Base-by-base conservation (phyloP, 2,329 filamentous ascomycete genomes). In the Sporothrix variecibatus region DNA sequence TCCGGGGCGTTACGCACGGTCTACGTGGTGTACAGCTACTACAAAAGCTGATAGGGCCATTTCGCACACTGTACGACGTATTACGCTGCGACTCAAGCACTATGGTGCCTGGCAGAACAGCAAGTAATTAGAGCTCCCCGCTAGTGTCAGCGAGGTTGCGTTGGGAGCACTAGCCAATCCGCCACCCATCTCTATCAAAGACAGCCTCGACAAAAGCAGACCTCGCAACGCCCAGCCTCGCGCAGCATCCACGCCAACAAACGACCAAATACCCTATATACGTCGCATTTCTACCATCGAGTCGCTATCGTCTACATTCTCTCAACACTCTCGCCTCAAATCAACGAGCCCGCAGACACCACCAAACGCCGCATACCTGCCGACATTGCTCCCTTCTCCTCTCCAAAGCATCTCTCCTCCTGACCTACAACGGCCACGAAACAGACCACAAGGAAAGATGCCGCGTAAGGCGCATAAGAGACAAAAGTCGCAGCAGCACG, bases 401-500 rank as follows among this genome's bases (percentile, higher is more conserved):
- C 38, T 67, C 38, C 62, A 28, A 28, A 20, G 12, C n/a, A 46
- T 46, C 8, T 67, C 12, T 20, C 9, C 40, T 28, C 43, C n/a
- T 8, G 12, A 8, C 3, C 38, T 28, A 26, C n/a, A 20, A 17
- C 38, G 7, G 23, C 12, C 11, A 40, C 38, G 3, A 15, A 12
- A 38, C 38, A 46, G 38, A 15, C 62, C 2, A 49, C 43, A 20
- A 20, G 12, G 28, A 17, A 65, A 17, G 38, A 67, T 67, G 62
- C 62, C 38, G 38, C 62, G 62, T 8, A 67, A 46, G 38, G 62
- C 38, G 6, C 62, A 34, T 51, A 68, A 17, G 43, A 68, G 43
- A 9, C 65, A 68, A 26, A 70, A 71, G 53, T 58, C 51, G 38
- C 72, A 71, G 40, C 51, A 62, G n/a, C 65, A 73, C 43, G 56